phyloP scores from a whole-genome alignment of 257 asterid genomes.

The Nicotiana tomentosiformis region DNA sequence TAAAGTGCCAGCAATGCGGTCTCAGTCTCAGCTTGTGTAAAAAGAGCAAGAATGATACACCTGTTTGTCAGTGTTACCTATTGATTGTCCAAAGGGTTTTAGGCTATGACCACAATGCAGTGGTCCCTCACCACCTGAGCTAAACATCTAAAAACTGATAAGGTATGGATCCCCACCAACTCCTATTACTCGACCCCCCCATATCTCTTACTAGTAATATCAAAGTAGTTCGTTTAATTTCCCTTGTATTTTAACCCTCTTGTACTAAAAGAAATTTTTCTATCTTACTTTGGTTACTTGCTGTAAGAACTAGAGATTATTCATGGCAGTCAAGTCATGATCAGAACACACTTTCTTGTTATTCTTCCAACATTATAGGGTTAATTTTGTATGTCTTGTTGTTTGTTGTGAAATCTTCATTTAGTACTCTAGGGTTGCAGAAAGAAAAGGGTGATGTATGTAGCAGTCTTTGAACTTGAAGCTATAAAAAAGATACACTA shows the following conservation, averaged over 20 bases:
- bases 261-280: not conserved
- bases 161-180: slow-evolving; percentile 66
- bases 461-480: not conserved
- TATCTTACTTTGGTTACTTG: not conserved
- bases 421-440: not conserved
- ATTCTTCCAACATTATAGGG: not conserved
- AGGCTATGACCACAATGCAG: slow-evolving; percentile 35
- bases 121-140: slow-evolving; percentile 69
- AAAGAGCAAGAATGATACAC: slow-evolving; percentile 30
- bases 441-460: not conserved
- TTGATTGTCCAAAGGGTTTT: not conserved
- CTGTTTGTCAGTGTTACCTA: slow-evolving; percentile 9
- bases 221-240: not conserved
- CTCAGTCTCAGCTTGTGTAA: not conserved
- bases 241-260: not conserved
- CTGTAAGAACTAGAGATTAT: not conserved
- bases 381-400: not conserved
- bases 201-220: slow-evolving; percentile 13
- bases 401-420: not conserved
- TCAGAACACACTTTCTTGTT: not conserved
- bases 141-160: slow-evolving; percentile 64
- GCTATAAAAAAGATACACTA: too few relatives aligned
- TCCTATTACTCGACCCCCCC: slow-evolving; percentile 52
- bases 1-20: slow-evolving; percentile 56
- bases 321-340: not conserved